Percentiles rank a stretch among this genome's conserved stretches.
These are phyloP conservation scores for Trichopus zeylanicus DNA, from an alignment of 116 monocot genomes.

Conservation along the genomic window DNA sequence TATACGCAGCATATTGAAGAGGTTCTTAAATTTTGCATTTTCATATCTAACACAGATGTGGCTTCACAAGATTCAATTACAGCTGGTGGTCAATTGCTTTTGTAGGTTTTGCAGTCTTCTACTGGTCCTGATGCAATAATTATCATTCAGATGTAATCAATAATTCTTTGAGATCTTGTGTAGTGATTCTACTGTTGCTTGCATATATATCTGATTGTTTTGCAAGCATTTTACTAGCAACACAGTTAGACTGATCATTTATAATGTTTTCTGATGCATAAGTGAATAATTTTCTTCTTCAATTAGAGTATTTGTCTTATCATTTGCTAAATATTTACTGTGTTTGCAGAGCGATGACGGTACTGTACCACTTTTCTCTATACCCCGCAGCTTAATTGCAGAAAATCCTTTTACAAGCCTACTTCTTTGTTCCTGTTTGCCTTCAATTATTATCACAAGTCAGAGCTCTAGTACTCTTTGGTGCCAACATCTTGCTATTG, in stretches of 20 bases:
- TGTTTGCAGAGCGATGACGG: slow-evolving; percentile 53
- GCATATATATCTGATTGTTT: not conserved
- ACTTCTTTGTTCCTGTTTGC: slow-evolving; percentile 55
- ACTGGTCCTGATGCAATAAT: not conserved
- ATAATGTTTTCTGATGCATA: not conserved
- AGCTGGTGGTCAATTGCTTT: not conserved
- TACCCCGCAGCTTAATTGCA: slow-evolving; percentile 64
- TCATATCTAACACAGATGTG: not conserved
- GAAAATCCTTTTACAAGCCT: slow-evolving; percentile 96
- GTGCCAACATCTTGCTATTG: slow-evolving; percentile 73
- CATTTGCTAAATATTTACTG: slow-evolving; percentile 4
- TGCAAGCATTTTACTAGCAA: not conserved
- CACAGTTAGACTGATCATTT: not conserved
- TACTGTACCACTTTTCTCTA: slow-evolving; percentile 56
- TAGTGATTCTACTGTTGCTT: not conserved
- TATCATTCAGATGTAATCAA: not conserved
- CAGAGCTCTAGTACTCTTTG: slow-evolving; percentile 47
- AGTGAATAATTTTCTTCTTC: not conserved
- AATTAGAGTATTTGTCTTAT: too few species aligned
- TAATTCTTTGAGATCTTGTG: not conserved
- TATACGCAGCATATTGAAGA: not conserved
- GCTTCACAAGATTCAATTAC: not conserved
- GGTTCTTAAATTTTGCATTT: not conserved
- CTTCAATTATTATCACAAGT: slow-evolving; percentile 18
- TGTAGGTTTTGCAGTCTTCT: not conserved